Conservation (phyloP, 768 basidiomycete species). For the Naematelia aurantialba region DNA sequence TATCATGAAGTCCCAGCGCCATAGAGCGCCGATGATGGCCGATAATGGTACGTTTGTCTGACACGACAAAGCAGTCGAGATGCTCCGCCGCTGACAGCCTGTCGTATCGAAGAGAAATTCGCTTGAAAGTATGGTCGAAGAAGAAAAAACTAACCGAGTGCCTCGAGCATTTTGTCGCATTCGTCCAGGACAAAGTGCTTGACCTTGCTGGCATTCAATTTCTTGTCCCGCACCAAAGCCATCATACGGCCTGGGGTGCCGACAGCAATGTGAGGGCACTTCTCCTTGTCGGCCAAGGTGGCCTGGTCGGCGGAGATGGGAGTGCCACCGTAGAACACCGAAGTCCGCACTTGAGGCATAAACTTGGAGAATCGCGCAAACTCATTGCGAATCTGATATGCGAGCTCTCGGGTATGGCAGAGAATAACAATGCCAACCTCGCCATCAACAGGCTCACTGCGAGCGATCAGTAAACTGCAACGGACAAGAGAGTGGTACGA, state of each 20-base stretch:
- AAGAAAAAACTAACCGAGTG: slow-evolving; percentile 91
- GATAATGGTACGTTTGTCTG: background rate
- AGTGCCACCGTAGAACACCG: slow-evolving; percentile 96
- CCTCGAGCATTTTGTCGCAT: slow-evolving; percentile 99
- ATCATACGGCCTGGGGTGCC: slow-evolving; percentile 97
- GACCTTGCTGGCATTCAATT: slow-evolving; percentile 81
- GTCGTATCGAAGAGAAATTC: slow-evolving; percentile 5
- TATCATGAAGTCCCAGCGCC: background rate
- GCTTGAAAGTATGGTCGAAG: slow-evolving; percentile 55
- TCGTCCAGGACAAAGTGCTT: slow-evolving; percentile 99
- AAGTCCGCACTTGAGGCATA: slow-evolving; percentile 97
- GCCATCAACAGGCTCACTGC: slow-evolving; percentile 84
- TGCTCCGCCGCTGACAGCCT: slow-evolving; percentile 18
- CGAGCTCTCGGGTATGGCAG: slow-evolving; percentile 98
- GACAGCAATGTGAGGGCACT: slow-evolving; percentile 98
- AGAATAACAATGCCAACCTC: slow-evolving; percentile 96
- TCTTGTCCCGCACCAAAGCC: slow-evolving; percentile 91
- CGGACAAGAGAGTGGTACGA: slow-evolving; percentile 6
- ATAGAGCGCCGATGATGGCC: background rate
- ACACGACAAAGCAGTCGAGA: slow-evolving; percentile 30
- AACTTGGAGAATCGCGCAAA: slow-evolving; percentile 99
- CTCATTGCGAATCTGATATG: slow-evolving; percentile 99
- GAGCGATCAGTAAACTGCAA: background rate
- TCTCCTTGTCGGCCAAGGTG: slow-evolving; percentile 85
- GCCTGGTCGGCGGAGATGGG: slow-evolving; percentile 91